Conservation (phyloP, 2,329 filamentous ascomycete species). For the Microsporum audouinii region DNA sequence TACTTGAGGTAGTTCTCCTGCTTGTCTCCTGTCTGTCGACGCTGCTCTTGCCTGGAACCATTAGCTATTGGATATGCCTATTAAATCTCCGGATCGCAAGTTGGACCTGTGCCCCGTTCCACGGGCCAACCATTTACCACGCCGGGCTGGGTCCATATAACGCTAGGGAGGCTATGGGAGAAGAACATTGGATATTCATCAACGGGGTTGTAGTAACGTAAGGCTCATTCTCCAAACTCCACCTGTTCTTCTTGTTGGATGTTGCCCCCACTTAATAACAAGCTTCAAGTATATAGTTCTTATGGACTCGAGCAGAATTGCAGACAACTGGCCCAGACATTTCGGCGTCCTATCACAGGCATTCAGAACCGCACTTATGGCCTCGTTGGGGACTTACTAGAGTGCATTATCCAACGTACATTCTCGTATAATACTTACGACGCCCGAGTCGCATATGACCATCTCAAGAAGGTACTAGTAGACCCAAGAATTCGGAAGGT, state of each 20-base stretch:
- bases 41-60: slow-evolving; percentile 10
- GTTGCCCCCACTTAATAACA: background rate
- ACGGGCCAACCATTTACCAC: slow-evolving; percentile 7
- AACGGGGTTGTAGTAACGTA: slow-evolving; percentile 15
- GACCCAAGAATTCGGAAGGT: slow-evolving; percentile 54
- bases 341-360: slow-evolving; percentile 57
- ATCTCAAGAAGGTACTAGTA: slow-evolving; percentile 53
- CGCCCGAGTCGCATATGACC: slow-evolving; percentile 47
- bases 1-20: slow-evolving; percentile 8
- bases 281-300: slow-evolving; percentile 24
- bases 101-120: slow-evolving; percentile 10
- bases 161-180: background rate
- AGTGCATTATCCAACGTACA: slow-evolving; percentile 66
- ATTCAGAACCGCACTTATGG: slow-evolving; percentile 67
- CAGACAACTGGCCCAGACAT: slow-evolving; percentile 59
- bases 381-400: slow-evolving; percentile 62
- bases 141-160: background rate
- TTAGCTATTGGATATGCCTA: slow-evolving; percentile 6
- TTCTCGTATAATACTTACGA: slow-evolving; percentile 61
- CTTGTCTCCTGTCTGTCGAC: background rate
- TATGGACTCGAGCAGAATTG: slow-evolving; percentile 61
- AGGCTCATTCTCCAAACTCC: background rate
- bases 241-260: background rate
- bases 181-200: slow-evolving; percentile 15
- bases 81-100: slow-evolving; percentile 5